These are phyloP conservation scores for Claviceps africana DNA, from an alignment of 2,329 filamentous ascomycete genomes.

Conservation along the genomic window DNA sequence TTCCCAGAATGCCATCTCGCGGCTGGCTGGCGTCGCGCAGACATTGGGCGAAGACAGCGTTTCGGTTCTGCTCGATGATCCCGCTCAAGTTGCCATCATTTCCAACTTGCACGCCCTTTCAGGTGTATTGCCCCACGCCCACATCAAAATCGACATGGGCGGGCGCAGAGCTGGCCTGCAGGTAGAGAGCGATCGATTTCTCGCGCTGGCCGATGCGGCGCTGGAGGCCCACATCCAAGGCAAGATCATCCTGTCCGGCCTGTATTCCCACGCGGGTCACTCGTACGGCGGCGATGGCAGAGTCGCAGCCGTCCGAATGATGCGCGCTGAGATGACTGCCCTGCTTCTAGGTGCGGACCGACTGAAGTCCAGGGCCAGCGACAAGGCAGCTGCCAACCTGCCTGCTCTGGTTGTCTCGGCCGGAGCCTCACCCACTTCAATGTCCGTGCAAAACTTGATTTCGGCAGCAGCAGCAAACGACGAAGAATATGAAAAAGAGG, in stretches of 20 bases:
- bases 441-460: slow-evolving; percentile 15
- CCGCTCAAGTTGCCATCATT: slow-evolving; percentile 38
- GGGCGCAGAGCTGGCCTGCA: slow-evolving; percentile 55
- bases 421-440: slow-evolving; percentile 61
- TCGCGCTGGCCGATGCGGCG: slow-evolving; percentile 28
- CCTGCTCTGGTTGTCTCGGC: slow-evolving; percentile 40
- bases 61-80: slow-evolving; percentile 56
- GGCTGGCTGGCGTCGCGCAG: slow-evolving; percentile 42
- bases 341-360: slow-evolving; percentile 14
- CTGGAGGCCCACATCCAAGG: slow-evolving; percentile 16
- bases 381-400: slow-evolving; percentile 7
- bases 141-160: slow-evolving; percentile 64
- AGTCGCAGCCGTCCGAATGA: slow-evolving; percentile 17
- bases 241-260: slow-evolving; percentile 36
- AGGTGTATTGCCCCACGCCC: slow-evolving; percentile 39
- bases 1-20: slow-evolving; percentile 42
- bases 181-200: slow-evolving; percentile 32
- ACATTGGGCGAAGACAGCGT: slow-evolving; percentile 42
- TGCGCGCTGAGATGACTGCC: slow-evolving; percentile 17
- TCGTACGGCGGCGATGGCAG: slow-evolving; percentile 41
- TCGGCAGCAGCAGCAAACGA: slow-evolving; percentile 2
- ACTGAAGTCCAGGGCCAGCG: slow-evolving; percentile 8
- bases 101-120: slow-evolving; percentile 28
- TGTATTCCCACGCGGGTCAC: slow-evolving; percentile 63
- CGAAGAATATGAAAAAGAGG: background rate